A percentile compares a stretch with the other conserved stretches of the same genome.
Evolutionary conservation across 495 filamentous ascomycete genomes (phyloP).

Genomic region (Lepraria neglecta): DNA sequence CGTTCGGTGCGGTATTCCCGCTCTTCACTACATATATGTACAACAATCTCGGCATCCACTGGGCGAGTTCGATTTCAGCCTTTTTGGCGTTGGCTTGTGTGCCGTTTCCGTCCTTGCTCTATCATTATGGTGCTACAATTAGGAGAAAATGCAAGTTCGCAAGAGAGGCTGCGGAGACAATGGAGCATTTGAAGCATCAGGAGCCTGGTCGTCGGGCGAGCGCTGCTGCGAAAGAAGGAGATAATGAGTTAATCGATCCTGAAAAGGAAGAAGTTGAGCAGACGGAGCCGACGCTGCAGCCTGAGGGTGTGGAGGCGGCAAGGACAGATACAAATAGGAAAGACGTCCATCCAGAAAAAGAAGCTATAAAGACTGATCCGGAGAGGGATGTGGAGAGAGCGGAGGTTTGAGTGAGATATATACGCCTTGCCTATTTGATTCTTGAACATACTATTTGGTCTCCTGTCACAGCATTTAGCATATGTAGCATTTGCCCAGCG

Average conservation of each 20-base stretch:
- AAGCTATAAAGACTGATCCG: not conserved
- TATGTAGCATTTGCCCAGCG: not conserved
- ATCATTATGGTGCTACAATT: slow-evolving; percentile 63
- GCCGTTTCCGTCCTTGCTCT: slow-evolving; percentile 76
- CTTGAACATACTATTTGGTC: not conserved
- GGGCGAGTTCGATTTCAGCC: slow-evolving; percentile 71
- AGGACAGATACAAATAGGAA: not conserved
- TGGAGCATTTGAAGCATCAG: not conserved
- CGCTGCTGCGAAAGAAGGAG: slow-evolving; percentile 20
- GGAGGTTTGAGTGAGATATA: not conserved
- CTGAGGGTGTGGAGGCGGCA: slow-evolving; percentile 13
- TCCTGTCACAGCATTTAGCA: not conserved
- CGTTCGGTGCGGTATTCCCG: slow-evolving; percentile 78
- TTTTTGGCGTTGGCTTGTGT: slow-evolving; percentile 70
- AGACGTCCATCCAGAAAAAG: slow-evolving; percentile 1
- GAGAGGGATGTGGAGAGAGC: slow-evolving; percentile 18
- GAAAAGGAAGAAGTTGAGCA: slow-evolving; percentile 1
- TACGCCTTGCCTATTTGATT: not conserved
- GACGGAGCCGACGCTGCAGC: not conserved
- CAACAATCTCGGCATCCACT: slow-evolving; percentile 66
- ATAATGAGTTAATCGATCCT: not conserved
- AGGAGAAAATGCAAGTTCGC: slow-evolving; percentile 69
- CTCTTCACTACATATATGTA: slow-evolving; percentile 80
- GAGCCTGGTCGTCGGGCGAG: not conserved
- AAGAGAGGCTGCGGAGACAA: slow-evolving; percentile 43